phyloP scores from a whole-genome alignment of 768 basidiomycete species.

The Psilocybe subaeruginosa region DNA sequence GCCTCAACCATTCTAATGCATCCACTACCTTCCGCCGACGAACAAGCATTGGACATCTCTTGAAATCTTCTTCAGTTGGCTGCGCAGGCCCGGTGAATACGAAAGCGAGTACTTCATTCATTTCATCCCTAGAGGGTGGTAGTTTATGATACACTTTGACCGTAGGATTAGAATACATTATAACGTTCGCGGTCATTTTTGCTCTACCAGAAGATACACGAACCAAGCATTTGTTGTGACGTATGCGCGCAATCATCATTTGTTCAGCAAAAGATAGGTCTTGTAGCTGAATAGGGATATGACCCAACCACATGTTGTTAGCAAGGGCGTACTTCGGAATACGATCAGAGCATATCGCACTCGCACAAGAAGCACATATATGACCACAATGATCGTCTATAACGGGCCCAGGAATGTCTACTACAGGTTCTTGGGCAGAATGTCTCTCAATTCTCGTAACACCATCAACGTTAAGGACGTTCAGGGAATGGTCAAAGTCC shows the following conservation, averaged over 20 bases:
- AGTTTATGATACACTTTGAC: slow-evolving; percentile 32
- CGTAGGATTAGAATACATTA: slow-evolving; percentile 33
- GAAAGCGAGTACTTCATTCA: slow-evolving; percentile 25
- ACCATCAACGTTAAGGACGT: too few relatives aligned
- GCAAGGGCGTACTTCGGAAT: slow-evolving; percentile 11
- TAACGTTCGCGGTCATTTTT: slow-evolving; percentile 37
- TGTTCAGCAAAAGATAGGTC: slow-evolving; percentile 33
- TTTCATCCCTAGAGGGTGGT: slow-evolving; percentile 32
- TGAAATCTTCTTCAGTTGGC: slow-evolving; percentile 15
- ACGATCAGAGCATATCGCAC: too few relatives aligned
- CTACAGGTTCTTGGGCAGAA: too few relatives aligned
- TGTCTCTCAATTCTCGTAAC: too few relatives aligned
- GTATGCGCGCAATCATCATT: slow-evolving; percentile 16
- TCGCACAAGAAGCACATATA: too few relatives aligned
- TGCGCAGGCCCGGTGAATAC: slow-evolving; percentile 11
- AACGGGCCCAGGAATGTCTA: too few relatives aligned
- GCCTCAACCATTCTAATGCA: slow-evolving; percentile 2
- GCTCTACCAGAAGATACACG: slow-evolving; percentile 29
- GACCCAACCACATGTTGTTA: slow-evolving; percentile 39
- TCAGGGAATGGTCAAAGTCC: too few relatives aligned
- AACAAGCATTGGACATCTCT: slow-evolving; percentile 27
- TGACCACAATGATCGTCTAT: too few relatives aligned
- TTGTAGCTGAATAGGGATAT: slow-evolving; percentile 29
- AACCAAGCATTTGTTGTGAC: slow-evolving; percentile 34
- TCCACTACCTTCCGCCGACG: background rate